Evolutionary conservation across 345 rosid genomes (phyloP).

Genomic region (Gossypioides kirkii): DNA sequence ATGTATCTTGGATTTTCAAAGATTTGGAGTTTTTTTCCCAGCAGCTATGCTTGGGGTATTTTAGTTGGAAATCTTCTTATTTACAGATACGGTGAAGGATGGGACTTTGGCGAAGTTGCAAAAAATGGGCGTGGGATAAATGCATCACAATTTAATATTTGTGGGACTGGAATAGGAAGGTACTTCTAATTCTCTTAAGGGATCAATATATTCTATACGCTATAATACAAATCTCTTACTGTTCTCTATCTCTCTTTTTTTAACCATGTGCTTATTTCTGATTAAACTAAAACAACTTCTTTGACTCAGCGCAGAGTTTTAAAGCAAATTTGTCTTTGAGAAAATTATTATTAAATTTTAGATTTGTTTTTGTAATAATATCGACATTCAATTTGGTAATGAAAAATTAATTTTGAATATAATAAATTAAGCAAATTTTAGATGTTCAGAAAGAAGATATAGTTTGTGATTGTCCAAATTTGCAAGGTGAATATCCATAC

Average conservation of each 20-base stretch:
- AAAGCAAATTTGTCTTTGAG: not conserved
- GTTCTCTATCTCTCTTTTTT: not conserved
- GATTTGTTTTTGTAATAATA: not conserved
- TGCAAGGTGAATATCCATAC: not conserved
- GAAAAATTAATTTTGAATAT: not conserved
- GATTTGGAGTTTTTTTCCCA: not conserved
- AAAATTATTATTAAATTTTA: not conserved
- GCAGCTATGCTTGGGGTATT: slow-evolving; percentile 5
- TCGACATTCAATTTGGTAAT: not conserved
- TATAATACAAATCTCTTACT: not conserved
- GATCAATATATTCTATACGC: not conserved
- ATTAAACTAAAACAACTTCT: not conserved
- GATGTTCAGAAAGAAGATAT: not conserved
- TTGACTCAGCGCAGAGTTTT: not conserved
- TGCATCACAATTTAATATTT: slow-evolving; percentile 74
- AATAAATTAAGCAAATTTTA: not conserved
- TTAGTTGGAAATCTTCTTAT: slow-evolving; percentile 10
- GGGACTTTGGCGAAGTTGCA: slow-evolving; percentile 99
- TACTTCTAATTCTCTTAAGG: slow-evolving; percentile 20
- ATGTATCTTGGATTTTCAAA: not conserved
- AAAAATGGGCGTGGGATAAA: slow-evolving; percentile 87
- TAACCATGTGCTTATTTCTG: not conserved
- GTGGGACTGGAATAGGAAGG: slow-evolving; percentile 93
- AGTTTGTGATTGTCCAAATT: not conserved
- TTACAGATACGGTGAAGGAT: slow-evolving; percentile 93